Conservation (phyloP, 108 stramenopile genomes). For the Pseudonitzschia delicatissima region DNA sequence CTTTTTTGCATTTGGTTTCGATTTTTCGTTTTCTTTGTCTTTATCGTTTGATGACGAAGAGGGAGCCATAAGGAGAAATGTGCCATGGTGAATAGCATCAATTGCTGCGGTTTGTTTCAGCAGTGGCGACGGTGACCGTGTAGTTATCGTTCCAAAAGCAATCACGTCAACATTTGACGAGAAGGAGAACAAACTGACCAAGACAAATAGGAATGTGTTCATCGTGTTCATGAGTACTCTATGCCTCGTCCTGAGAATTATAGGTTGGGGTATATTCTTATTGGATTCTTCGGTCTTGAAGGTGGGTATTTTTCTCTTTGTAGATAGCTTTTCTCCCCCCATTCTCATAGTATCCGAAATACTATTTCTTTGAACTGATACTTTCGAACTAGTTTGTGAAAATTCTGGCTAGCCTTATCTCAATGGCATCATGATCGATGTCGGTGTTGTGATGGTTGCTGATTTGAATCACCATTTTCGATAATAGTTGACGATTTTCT, state of each 20-base stretch:
- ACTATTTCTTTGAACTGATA: background rate
- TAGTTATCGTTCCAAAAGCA: conserved; percentile 2
- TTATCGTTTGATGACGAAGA: background rate
- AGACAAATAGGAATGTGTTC: background rate
- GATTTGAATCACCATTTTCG: background rate
- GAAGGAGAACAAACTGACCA: background rate
- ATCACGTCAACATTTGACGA: background rate
- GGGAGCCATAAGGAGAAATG: background rate
- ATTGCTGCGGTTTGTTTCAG: background rate
- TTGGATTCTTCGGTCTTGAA: background rate
- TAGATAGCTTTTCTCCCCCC: background rate
- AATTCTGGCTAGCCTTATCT: too few species aligned
- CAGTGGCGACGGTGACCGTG: background rate
- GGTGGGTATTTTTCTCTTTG: background rate
- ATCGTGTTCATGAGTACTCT: background rate
- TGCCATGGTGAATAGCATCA: background rate
- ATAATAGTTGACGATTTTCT: too few species aligned
- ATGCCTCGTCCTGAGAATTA: too few species aligned
- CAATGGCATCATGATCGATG: too few species aligned
- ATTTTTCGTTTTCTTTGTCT: background rate
- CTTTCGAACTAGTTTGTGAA: background rate
- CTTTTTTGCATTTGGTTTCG: background rate
- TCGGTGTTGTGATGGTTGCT: too few species aligned
- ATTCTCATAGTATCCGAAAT: background rate
- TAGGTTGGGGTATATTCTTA: background rate